These are phyloP conservation scores for Tolypocladium pustulatum DNA, from an alignment of 2,329 filamentous ascomycete genomes.

Conservation along the genomic window DNA sequence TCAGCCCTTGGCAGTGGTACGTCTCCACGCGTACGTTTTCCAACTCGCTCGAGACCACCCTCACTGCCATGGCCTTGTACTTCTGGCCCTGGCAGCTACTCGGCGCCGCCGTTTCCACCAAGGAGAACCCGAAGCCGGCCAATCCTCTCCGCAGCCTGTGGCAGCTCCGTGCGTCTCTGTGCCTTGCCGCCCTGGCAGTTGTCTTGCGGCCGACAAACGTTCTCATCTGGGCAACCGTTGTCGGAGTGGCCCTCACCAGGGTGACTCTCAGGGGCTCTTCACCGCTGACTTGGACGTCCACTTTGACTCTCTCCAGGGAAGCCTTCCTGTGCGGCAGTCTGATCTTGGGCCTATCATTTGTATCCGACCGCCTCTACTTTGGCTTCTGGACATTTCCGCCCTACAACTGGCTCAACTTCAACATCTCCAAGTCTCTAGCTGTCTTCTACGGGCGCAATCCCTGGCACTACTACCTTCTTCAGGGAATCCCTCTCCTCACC, in stretches of 20 bases:
- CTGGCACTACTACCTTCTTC: constrained; percentile 86
- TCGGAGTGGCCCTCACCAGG: constrained; percentile 33
- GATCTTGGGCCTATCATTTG: constrained; percentile 51
- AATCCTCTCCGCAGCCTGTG: constrained; percentile 14
- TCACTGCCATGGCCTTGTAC: constrained; percentile 70
- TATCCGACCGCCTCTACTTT: constrained; percentile 72
- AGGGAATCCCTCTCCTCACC: constrained; percentile 79
- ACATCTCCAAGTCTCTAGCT: constrained; percentile 76
- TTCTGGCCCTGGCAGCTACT: constrained; percentile 80
- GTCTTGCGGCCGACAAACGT: constrained; percentile 83
- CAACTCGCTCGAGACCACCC: constrained; percentile 83
- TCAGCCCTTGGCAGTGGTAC: constrained; percentile 82
- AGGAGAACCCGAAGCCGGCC: constrained; percentile 25
- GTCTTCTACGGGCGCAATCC: constrained; percentile 88
- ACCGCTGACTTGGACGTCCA: constrained; percentile 29
- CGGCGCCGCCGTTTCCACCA: constrained; percentile 24
- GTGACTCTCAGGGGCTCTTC: constrained; percentile 23
- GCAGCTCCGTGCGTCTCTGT: constrained; percentile 46
- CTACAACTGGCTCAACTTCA: constrained; percentile 80
- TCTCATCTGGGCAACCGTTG: constrained; percentile 70
- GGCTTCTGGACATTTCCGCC: constrained; percentile 81
- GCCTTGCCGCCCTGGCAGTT: constrained; percentile 71
- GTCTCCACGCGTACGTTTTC: constrained; percentile 88
- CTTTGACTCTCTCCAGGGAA: constrained; percentile 50
- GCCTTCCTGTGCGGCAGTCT: constrained; percentile 50